Conservation (phyloP, 352 stramenopile genomes). For the Elongisporangium undulatum region DNA sequence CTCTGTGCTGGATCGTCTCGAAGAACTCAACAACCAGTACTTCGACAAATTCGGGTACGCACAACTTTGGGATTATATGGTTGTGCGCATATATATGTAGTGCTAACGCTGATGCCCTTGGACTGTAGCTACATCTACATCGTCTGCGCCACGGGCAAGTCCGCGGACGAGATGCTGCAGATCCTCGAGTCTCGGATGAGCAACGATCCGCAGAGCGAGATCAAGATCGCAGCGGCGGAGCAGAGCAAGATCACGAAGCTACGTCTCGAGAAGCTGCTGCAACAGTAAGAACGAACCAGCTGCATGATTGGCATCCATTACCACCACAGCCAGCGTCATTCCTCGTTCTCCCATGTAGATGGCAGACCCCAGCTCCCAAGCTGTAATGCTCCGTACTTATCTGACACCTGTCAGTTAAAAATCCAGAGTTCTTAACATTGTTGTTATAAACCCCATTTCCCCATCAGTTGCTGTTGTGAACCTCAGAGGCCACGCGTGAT, state of each 20-base stretch:
- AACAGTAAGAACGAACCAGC: conserved; percentile 33
- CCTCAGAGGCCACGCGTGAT: not conserved
- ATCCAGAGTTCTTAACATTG: not conserved
- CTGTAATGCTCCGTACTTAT: not conserved
- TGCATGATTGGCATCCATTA: not conserved
- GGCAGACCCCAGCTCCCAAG: not conserved
- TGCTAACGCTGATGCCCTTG: not conserved
- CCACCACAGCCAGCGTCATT: not conserved
- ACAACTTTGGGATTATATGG: not conserved
- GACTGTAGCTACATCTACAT: conserved; percentile 69
- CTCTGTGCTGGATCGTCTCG: conserved; percentile 45
- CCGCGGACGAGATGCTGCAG: conserved; percentile 62
- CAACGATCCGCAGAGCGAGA: conserved; percentile 40
- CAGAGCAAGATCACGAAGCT: conserved; percentile 81
- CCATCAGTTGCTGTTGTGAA: not conserved
- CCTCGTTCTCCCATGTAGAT: not conserved
- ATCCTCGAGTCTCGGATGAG: conserved; percentile 57
- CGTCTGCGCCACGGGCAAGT: conserved; percentile 76
- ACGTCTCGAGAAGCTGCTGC: conserved; percentile 56
- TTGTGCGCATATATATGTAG: not conserved
- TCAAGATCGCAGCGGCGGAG: conserved; percentile 54
- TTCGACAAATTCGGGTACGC: conserved; percentile 65
- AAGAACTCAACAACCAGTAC: conserved; percentile 62
- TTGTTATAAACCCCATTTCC: not conserved
- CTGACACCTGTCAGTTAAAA: not conserved